Base-by-base conservation (phyloP, 148 eudicot genomes). In the Silene conica region DNA sequence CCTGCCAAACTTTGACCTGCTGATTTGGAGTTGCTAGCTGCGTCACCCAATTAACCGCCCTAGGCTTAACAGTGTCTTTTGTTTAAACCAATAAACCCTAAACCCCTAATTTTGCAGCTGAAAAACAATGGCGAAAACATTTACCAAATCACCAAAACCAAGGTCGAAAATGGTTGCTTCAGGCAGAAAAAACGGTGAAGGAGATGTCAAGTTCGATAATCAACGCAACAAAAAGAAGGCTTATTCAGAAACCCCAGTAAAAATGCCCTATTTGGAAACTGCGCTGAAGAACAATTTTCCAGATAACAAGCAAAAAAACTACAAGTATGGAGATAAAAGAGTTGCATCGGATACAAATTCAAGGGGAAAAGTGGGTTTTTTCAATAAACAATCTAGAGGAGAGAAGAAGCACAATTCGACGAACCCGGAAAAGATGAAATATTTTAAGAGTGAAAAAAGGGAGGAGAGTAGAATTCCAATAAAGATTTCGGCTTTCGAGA, bases 401-500 rank as follows among this genome's bases (percentile, higher is more conserved):
- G 66, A 72, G 21, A 72, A 66, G 25, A 72, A 55, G 1, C 19
- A 26, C 5, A 26, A 2, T 25, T 8, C 28, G 45, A 56, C 0
- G 6, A 31, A 46, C 55, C 21, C 58, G 16, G 75, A 78, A 12
- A 83, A 82, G 63, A 13, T 59, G 57, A 81, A 61, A 72, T 48
- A 13, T 67, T 59, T 48, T 25, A 83, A 63, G 79, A 74, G 38
- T 26, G 66, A 65, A 58, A 20, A 11, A 69, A 68, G 45, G 67
- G 76, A 59, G 28, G 67, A 60, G 21, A 34, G 18, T 41, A 70
- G 64, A 5, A 61, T 69, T 25, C 70, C 73, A 19, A 81, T 82
- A 9, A 84, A 82, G 52, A 28, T 22, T 34, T 61, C 78, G 45
- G 26, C 31, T 68, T 56, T 62, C 41, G 63, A 74, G 25, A 85